Conservation (phyloP, 1,284 basidiomycete genomes). For the Leccinum subspadiceum region DNA sequence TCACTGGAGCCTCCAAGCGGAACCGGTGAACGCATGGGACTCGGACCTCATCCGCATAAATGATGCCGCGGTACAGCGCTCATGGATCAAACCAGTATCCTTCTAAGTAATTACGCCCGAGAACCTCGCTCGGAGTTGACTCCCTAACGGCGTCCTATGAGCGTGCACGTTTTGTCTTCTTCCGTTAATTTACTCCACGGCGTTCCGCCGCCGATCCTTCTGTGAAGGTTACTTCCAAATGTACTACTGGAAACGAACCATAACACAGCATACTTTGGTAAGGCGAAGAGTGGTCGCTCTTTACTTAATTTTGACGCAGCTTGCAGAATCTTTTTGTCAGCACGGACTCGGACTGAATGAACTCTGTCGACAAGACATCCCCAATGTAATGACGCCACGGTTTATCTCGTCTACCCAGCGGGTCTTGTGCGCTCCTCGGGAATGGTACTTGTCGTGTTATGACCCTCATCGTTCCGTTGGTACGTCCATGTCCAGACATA, state of each 20-base stretch:
- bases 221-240: background rate
- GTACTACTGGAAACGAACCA: background rate
- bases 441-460: slow-evolving; percentile 1
- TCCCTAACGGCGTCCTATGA: background rate
- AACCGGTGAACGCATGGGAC: background rate
- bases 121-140: background rate
- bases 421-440: slow-evolving; percentile 1
- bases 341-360: background rate
- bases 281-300: background rate
- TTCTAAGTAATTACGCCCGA: background rate
- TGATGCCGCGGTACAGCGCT: background rate
- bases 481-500: slow-evolving; percentile 4
- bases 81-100: background rate
- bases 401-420: background rate
- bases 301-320: background rate
- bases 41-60: background rate
- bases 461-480: background rate
- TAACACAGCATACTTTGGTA: slow-evolving; percentile 5
- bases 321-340: background rate
- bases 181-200: background rate
- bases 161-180: background rate
- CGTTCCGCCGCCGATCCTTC: background rate
- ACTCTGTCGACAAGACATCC: background rate
- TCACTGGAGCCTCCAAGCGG: background rate
- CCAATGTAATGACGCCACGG: background rate